Conservation (phyloP, 2,329 filamentous ascomycete genomes). For the Cercospora sp. region DNA sequence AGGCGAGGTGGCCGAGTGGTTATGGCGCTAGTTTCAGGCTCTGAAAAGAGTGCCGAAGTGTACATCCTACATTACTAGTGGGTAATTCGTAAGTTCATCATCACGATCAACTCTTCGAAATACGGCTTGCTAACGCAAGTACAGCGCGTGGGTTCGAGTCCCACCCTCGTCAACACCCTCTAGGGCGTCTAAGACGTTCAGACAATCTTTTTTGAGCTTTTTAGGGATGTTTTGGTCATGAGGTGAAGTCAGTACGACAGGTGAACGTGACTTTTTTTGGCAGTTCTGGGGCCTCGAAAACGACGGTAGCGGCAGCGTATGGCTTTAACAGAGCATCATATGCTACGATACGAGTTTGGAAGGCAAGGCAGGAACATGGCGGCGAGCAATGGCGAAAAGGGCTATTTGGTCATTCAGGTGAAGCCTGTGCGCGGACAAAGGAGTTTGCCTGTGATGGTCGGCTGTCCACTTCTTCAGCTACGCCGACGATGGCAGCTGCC, state of each 20-base stretch:
- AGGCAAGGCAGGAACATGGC: background rate
- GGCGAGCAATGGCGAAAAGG: background rate
- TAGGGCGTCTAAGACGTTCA: background rate
- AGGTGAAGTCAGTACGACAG: background rate
- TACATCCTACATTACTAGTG: conserved; percentile 29
- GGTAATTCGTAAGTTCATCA: conserved; percentile 14
- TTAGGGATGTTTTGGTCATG: background rate
- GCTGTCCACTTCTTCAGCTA: background rate
- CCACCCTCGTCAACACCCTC: conserved; percentile 24
- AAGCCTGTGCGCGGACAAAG: background rate
- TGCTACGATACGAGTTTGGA: background rate
- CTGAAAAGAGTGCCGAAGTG: conserved; percentile 23
- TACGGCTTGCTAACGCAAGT: conserved; percentile 1
- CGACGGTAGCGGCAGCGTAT: background rate
- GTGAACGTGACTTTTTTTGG: background rate
- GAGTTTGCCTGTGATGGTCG: background rate
- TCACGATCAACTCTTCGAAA: background rate
- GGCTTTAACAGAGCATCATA: background rate
- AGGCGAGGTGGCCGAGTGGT: conserved; percentile 30
- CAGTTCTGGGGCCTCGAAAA: background rate
- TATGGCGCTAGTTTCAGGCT: conserved; percentile 32
- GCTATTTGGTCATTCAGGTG: background rate
- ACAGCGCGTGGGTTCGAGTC: conserved; percentile 35
- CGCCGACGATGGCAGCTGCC: background rate
- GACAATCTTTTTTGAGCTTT: background rate